Evolutionary conservation across 805 yeast species (phyloP), one percentile per base, ranked within the genome.

Genomic region (Saccharomycopsis babjevae): DNA sequence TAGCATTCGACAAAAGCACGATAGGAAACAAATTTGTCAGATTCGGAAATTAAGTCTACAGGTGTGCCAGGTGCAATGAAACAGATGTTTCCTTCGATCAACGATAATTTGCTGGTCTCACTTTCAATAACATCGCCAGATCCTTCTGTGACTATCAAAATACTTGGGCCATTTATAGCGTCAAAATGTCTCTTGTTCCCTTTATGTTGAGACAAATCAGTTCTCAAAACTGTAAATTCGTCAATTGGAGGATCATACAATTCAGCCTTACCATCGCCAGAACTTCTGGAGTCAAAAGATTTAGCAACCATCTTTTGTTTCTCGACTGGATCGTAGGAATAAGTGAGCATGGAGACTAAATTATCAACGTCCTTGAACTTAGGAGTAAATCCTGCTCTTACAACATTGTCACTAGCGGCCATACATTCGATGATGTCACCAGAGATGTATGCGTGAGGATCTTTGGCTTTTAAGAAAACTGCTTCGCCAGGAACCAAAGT

Each of bases 341-440:
- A 94, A 2, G 97, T 92, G 72, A 94, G 83, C 94, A 89, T 89
- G 59, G 81, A 83, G 54, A 94, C 97, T 70, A 94, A 82, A 69
- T 88, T 90, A 62, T 84, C 75, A 63, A 94, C 98, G 73, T 94
- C 99, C 76, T 93, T 94, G 78, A 93, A 94, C 74, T 94, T 94
- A 64, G 99, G 99, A n/a, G 99, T 94, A 79, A 94, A 94, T 15
- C 99, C 99, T 3, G 97, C 96, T 73, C 99, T 84, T 57, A 94
- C 97, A 61, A 94, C 99, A 69, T 94, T 94, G 73, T 94, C 99
- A 50, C 96, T 86, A 8, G 99, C 97, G 52, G 99, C 99, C 99
- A 94, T 94, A 78, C 99, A 94, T 78, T 94, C 99, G 70, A 94
- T 92, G 67, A 94, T 94, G 73, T 94, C 98, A 66, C 99, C 99